Conservation (phyloP, 352 stramenopile species). For the Globisporangium takayamanum region DNA sequence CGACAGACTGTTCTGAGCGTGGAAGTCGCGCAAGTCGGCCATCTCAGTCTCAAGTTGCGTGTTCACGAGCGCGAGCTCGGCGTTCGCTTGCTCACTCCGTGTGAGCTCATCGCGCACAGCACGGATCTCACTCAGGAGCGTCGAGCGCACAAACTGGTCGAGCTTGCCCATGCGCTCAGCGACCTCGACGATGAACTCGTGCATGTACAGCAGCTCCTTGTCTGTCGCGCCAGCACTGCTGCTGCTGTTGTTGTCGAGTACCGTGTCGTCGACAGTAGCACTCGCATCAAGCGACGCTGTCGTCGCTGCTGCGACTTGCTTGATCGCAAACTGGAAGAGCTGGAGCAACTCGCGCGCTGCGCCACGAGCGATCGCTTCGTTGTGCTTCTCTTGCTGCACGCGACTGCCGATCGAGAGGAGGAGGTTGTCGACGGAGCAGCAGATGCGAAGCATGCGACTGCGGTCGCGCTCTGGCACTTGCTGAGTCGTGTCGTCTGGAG, state of each 20-base stretch:
- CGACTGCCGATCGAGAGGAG: constrained; percentile 44
- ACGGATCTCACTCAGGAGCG: constrained; percentile 26
- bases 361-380: constrained; percentile 34
- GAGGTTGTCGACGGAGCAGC: constrained; percentile 62
- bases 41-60: constrained; percentile 34
- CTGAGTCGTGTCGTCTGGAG: constrained; percentile 11
- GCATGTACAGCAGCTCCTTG: constrained; percentile 40
- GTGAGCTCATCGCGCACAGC: constrained; percentile 8
- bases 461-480: constrained; percentile 29
- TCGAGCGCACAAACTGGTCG: constrained; percentile 29
- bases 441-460: constrained; percentile 56
- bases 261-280: too few relatives aligned
- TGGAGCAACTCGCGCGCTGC: constrained; percentile 36
- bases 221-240: not conserved
- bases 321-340: constrained; percentile 40
- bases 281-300: not conserved
- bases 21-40: constrained; percentile 34
- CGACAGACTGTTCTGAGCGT: constrained; percentile 23
- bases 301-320: constrained; percentile 26
- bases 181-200: constrained; percentile 36
- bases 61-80: constrained; percentile 12
- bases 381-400: constrained; percentile 42
- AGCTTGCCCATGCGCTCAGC: constrained; percentile 32
- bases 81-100: constrained; percentile 12
- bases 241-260: not conserved